These are phyloP conservation scores for Adansonia madagascariensis DNA, from an alignment of 441 rosid genomes.

Conservation along the genomic window DNA sequence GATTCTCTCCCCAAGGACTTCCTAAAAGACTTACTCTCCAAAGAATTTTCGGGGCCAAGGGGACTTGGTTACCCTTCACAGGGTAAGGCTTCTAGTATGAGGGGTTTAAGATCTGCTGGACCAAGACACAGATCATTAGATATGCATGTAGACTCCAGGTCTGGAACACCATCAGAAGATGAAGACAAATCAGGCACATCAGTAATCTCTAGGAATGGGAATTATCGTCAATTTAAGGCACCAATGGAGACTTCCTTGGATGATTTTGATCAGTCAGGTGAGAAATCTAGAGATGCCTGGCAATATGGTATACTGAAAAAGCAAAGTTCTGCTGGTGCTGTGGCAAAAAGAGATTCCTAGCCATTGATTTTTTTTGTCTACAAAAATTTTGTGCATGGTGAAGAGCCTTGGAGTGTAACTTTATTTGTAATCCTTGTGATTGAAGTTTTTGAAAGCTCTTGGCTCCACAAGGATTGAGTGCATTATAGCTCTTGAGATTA, in stretches of 20 bases:
- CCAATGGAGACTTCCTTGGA: constrained; percentile 58
- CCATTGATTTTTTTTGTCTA: constrained; percentile 22
- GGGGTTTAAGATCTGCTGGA: constrained; percentile 70
- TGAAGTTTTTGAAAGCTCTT: constrained; percentile 22
- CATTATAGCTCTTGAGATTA: constrained; percentile 13
- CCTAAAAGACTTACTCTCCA: constrained; percentile 24
- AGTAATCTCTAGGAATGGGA: constrained; percentile 59
- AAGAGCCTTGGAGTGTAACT: neutral
- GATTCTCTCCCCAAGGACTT: constrained; percentile 90
- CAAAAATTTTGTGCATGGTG: neutral
- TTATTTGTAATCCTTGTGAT: constrained; percentile 9
- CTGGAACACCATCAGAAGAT: constrained; percentile 74
- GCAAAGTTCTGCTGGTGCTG: constrained; percentile 52
- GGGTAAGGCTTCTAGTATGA: constrained; percentile 60
- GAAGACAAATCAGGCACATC: constrained; percentile 59
- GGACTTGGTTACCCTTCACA: constrained; percentile 50
- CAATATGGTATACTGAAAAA: constrained; percentile 70
- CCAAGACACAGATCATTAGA: constrained; percentile 71
- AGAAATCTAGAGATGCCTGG: constrained; percentile 75
- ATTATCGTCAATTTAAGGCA: constrained; percentile 47
- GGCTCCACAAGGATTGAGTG: constrained; percentile 25
- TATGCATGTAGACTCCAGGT: constrained; percentile 62
- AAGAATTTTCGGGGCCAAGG: constrained; percentile 44
- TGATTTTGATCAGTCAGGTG: constrained; percentile 64
- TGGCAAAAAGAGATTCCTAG: constrained; percentile 69